Conservation (phyloP, 768 basidiomycete species). For the Rhizopogon roseolus region DNA sequence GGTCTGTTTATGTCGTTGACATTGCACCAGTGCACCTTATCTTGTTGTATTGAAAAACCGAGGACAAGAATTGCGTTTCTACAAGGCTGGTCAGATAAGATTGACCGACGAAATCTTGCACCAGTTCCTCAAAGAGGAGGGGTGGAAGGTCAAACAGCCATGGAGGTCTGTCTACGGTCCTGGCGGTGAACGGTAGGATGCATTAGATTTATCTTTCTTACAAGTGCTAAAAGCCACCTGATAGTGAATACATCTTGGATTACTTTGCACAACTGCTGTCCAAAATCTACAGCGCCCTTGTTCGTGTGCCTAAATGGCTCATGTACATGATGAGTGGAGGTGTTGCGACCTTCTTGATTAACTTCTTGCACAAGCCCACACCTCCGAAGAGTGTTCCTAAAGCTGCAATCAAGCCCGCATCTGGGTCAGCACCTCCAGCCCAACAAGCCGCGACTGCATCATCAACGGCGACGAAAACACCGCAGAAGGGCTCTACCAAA, state of each 20-base stretch:
- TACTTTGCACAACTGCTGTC: constrained; percentile 47
- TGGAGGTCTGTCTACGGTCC: constrained; percentile 73
- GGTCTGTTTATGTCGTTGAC: constrained; percentile 1
- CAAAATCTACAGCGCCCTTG: constrained; percentile 45
- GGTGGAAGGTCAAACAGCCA: constrained; percentile 55
- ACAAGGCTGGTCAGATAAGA: constrained; percentile 57
- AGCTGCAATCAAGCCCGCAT: not conserved
- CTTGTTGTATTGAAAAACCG: constrained; percentile 67
- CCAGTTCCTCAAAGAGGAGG: constrained; percentile 60
- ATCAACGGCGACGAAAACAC: constrained; percentile 10
- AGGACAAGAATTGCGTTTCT: constrained; percentile 80
- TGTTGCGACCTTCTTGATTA: constrained; percentile 62
- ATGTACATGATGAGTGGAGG: constrained; percentile 63
- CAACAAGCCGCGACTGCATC: constrained; percentile 5
- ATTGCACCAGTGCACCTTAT: constrained; percentile 59
- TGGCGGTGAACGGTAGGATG: constrained; percentile 64
- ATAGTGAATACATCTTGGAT: constrained; percentile 67
- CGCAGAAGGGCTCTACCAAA: constrained; percentile 17
- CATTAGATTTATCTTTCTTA: not conserved
- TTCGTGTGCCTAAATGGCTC: constrained; percentile 66
- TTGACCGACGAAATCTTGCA: constrained; percentile 56
- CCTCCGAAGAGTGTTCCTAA: constrained; percentile 6
- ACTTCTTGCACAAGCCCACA: constrained; percentile 48
- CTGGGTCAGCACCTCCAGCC: not conserved
- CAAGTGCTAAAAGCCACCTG: constrained; percentile 5